Evolutionary conservation across 257 asterid genomes (phyloP).

Genomic region (Perilla frutescens): DNA sequence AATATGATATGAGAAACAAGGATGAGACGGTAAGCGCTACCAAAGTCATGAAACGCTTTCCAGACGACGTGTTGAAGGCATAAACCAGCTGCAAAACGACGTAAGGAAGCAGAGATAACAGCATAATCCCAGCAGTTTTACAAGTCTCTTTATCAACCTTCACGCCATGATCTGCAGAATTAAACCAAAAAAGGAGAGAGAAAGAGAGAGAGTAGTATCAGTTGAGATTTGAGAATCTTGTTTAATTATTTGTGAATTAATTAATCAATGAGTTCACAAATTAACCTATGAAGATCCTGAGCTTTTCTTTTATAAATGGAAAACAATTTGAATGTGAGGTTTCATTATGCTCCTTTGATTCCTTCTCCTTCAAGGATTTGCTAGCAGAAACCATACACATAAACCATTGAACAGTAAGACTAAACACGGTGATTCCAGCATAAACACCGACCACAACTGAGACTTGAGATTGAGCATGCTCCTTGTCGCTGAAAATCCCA

Average conservation of each 20-base stretch:
- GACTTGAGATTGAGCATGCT: constrained; percentile 49
- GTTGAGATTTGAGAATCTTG: too few relatives aligned
- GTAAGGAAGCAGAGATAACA: constrained; percentile 59
- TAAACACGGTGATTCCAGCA: constrained; percentile 55
- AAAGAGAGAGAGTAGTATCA: neutral
- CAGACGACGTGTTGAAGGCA: constrained; percentile 34
- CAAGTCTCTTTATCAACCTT: constrained; percentile 46
- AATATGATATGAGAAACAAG: constrained; percentile 40
- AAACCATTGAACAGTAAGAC: constrained; percentile 61
- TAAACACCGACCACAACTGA: constrained; percentile 55
- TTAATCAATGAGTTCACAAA: neutral
- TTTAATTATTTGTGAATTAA: neutral
- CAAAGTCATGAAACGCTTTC: constrained; percentile 39
- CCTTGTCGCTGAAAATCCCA: constrained; percentile 49
- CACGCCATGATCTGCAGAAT: constrained; percentile 50
- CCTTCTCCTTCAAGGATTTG: constrained; percentile 31
- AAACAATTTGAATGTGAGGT: constrained; percentile 29
- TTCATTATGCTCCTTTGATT: constrained; percentile 15
- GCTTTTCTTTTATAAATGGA: constrained; percentile 27
- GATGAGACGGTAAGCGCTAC: constrained; percentile 47
- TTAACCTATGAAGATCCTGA: constrained; percentile 35
- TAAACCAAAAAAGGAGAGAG: too few relatives aligned
- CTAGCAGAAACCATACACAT: constrained; percentile 45
- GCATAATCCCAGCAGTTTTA: constrained; percentile 53
- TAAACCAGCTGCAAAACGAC: constrained; percentile 46